These are phyloP conservation scores for Atkinsonella hypoxylon DNA, from an alignment of 2,329 filamentous ascomycete genomes.

Conservation along the genomic window DNA sequence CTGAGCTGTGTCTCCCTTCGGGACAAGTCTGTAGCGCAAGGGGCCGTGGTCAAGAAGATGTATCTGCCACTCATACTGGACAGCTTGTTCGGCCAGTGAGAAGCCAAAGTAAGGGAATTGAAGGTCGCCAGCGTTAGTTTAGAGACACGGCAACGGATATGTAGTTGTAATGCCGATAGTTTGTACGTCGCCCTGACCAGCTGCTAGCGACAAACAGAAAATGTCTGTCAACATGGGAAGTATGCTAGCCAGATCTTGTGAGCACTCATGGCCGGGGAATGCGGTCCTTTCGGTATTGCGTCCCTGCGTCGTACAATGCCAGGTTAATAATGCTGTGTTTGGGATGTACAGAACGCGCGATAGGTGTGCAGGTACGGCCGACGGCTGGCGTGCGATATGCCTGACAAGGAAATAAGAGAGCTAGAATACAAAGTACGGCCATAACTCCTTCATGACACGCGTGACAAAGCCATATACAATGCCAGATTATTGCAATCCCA, in stretches of 20 bases:
- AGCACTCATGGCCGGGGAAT: too few relatives aligned
- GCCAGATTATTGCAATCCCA: neutral
- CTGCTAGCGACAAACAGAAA: neutral
- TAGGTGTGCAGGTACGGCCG: slow-evolving; percentile 1
- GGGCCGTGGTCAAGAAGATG: slow-evolving; percentile 4
- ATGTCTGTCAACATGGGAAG: slow-evolving; percentile 3
- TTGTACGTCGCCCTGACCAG: neutral
- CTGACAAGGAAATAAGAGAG: too few relatives aligned
- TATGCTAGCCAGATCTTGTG: neutral
- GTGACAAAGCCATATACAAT: neutral
- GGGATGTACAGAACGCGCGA: slow-evolving; percentile 6
- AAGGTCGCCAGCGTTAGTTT: neutral
- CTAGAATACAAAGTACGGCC: slow-evolving; percentile 10
- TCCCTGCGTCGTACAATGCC: slow-evolving; percentile 1
- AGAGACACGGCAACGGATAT: neutral
- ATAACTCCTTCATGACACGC: neutral
- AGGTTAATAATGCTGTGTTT: slow-evolving; percentile 3
- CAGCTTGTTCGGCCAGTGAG: neutral
- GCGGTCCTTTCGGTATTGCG: neutral
- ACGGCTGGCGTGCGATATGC: slow-evolving; percentile 2
- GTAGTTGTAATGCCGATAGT: neutral
- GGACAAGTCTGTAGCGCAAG: slow-evolving; percentile 5
- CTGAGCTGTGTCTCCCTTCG: neutral
- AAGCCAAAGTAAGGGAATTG: slow-evolving; percentile 4
- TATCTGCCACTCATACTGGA: slow-evolving; percentile 5